phyloP scores from a whole-genome alignment of 805 yeast genomes.

The Metschnikowia cubensis region DNA sequence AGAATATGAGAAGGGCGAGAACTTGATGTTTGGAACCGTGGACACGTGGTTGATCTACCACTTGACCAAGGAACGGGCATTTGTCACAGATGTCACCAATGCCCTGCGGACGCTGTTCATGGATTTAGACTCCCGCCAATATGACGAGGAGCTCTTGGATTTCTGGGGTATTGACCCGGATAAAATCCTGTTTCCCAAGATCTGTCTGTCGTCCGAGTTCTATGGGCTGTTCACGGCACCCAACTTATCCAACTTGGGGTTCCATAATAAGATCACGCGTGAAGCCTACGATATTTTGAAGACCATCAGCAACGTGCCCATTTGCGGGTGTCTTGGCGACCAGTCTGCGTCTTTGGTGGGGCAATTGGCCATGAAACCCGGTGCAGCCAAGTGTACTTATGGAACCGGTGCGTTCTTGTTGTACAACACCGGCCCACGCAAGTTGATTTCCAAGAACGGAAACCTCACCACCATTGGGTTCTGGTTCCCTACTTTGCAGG shows the following conservation, averaged over 20 bases:
- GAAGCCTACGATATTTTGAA: constrained; percentile 49
- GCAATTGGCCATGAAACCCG: constrained; percentile 77
- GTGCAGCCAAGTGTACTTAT: constrained; percentile 91
- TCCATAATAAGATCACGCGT: constrained; percentile 47
- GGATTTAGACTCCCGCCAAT: constrained; percentile 71
- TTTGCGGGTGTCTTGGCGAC: constrained; percentile 90
- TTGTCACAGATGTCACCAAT: constrained; percentile 83
- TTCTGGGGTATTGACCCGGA: constrained; percentile 77
- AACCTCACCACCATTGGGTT: constrained; percentile 86
- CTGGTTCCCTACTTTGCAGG: constrained; percentile 70
- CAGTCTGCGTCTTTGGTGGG: constrained; percentile 93
- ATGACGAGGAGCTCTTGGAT: constrained; percentile 69
- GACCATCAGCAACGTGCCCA: constrained; percentile 59
- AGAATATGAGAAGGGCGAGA: constrained; percentile 69
- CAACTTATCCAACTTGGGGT: constrained; percentile 47
- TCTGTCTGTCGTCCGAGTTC: constrained; percentile 71
- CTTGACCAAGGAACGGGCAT: constrained; percentile 64
- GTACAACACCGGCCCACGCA: constrained; percentile 76
- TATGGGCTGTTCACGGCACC: constrained; percentile 73
- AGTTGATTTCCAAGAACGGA: constrained; percentile 72
- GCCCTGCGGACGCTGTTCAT: constrained; percentile 89
- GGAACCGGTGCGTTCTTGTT: constrained; percentile 94
- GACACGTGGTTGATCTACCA: constrained; percentile 92
- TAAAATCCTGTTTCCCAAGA: constrained; percentile 66
- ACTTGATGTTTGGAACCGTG: constrained; percentile 86